These are phyloP conservation scores for Suhomyces taliae DNA, from an alignment of 1,139 yeast species.

Conservation along the genomic window DNA sequence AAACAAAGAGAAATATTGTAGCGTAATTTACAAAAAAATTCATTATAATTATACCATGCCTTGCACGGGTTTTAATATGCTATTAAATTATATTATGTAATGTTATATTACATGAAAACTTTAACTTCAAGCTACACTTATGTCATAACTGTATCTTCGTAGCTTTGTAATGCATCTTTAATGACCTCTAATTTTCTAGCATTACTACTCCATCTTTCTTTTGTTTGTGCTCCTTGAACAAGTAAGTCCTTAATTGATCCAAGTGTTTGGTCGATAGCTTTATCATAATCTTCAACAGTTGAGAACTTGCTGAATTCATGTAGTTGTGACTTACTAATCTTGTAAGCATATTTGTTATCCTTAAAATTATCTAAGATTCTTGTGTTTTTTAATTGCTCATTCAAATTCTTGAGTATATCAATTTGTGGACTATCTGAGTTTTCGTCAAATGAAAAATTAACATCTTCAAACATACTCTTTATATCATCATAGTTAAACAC, in stretches of 20 bases:
- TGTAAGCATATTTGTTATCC: constrained; percentile 23
- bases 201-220: constrained; percentile 36
- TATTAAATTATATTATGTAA: no score
- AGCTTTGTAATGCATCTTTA: constrained; percentile 18
- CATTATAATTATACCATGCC: not conserved
- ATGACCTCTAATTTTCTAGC: constrained; percentile 35
- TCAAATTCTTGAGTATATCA: constrained; percentile 19
- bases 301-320: constrained; percentile 5
- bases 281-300: constrained; percentile 34
- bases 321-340: constrained; percentile 10
- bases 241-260: constrained; percentile 29
- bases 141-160: constrained; percentile 10
- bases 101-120: no score
- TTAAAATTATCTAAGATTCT: constrained; percentile 24
- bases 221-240: constrained; percentile 32
- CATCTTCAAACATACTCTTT: constrained; percentile 20
- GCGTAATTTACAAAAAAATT: not conserved
- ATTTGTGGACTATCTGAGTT: constrained; percentile 1
- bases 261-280: constrained; percentile 27
- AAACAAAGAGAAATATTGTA: not conserved
- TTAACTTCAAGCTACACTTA: no score
- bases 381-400: constrained; percentile 26
- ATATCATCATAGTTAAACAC: constrained; percentile 24
- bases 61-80: not conserved
- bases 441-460: constrained; percentile 6